Evolutionary conservation across 2,329 filamentous ascomycete genomes (phyloP), one percentile per base, ranked within the genome.

Genomic region (Stagonosporopsis vannaccii): DNA sequence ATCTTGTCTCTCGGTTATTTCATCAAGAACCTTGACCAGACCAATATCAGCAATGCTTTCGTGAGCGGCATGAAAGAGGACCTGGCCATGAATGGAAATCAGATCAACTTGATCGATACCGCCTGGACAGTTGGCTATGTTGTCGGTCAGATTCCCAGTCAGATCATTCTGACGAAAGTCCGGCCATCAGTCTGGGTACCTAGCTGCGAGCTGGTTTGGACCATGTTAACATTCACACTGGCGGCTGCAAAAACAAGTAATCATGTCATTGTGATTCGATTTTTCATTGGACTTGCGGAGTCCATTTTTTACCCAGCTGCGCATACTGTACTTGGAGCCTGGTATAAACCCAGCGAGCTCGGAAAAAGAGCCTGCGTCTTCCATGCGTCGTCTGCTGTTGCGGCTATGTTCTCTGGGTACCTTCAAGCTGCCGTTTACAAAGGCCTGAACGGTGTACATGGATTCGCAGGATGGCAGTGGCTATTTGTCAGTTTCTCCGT

Each of bases 1-100:
- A 64, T 66, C 35, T 50, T 67, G 2, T 65, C 63, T 1, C 51
- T 65, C 4, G 62, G 62, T 6, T 65, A 65, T 28, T 72, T 65
- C 49, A 70, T 70, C 58, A 69, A 68, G 46, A 65, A 67, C 25
- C 57, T 71, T 4, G 67, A 70, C 35, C 64, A 68, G 37, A 65
- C 61, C 8, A 70, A 70, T 23, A 67, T 70, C 54, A 60, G 50
- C 40, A 67, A 65, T 57, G 65, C 67, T 11, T 68, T 62, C 40
- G 65, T 69, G 20, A 63, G 60, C 26, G 63, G 65, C 20, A 70
- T 68, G 67, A 69, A 69, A 32, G 67, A 70, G 48, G 63, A 70
- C 22, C 58, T 70, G 7, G 39, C 42, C 6, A 63, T 70, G 49
- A 64, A 66, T 22, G 55, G 58, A 8, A 69, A 70, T 33, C 52